Conservation (phyloP, 768 basidiomycete genomes). For the Suillus alpinus region DNA sequence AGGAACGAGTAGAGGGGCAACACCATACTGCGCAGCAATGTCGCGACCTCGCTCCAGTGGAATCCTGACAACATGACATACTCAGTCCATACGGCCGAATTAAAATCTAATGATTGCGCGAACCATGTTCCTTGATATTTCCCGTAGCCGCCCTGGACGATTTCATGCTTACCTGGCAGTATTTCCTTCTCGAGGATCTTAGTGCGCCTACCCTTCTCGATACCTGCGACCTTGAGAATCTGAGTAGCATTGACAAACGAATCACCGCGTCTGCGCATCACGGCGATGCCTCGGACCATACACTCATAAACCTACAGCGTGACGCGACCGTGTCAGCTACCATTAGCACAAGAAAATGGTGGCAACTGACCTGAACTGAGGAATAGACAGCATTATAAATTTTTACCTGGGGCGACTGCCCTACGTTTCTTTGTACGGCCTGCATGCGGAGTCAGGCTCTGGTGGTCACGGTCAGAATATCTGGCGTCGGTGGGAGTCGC, state of each 20-base stretch:
- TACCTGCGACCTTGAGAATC: constrained; percentile 97
- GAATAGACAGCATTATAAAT: constrained; percentile 94
- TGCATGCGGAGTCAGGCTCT: constrained; percentile 24
- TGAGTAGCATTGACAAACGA: constrained; percentile 98
- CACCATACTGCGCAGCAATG: constrained; percentile 88
- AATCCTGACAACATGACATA: constrained; percentile 59
- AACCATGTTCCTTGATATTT: constrained; percentile 99
- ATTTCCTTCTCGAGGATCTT: constrained; percentile 99
- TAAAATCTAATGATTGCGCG: constrained; percentile 23
- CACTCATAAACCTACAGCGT: constrained; percentile 84
- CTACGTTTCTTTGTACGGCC: constrained; percentile 24
- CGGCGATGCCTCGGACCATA: constrained; percentile 97
- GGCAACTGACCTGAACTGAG: constrained; percentile 67
- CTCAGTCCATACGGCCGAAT: constrained; percentile 6
- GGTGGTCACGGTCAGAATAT: constrained; percentile 22
- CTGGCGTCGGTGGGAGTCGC: constrained; percentile 15
- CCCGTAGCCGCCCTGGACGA: constrained; percentile 98
- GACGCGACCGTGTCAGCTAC: constrained; percentile 17
- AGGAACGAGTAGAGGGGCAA: constrained; percentile 81
- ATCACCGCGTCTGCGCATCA: constrained; percentile 94
- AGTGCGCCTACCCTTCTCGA: constrained; percentile 93
- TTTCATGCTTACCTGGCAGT: constrained; percentile 91
- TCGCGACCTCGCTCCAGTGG: constrained; percentile 93
- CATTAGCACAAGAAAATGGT: not conserved
- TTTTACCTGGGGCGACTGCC: constrained; percentile 59